Base-by-base conservation (phyloP, 768 basidiomycete species). In the Mycena amicta region DNA sequence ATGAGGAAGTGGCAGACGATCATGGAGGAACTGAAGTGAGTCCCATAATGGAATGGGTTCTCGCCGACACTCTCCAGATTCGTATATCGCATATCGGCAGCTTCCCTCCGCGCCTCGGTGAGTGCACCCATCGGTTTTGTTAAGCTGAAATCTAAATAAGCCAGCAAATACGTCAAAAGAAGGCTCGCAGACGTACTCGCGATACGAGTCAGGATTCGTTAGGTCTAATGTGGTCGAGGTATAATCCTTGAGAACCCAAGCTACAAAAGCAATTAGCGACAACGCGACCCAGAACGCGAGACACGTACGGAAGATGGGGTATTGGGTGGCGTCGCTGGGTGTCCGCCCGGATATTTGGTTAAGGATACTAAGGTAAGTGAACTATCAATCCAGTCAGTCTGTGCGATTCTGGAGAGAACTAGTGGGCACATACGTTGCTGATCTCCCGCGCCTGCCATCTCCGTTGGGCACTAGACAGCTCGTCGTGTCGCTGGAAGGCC, bases 1-100 rank as follows among this genome's bases (percentile, higher is more conserved):
- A 98, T 95, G 65, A 96, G 74, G 75, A 91, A 97, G 64, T 96
- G 94, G 75, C 93, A 95, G 45, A 95, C 92, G 57, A 94, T 96
- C 95, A 97, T 97, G 2, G 93, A 95, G 11, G 93, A 95, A 68
- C 91, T 93, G 68, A 95, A 98, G 69, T 98, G 95, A 0, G 95
- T 97, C 41, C 95, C 91, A 60, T 93, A 94, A 67, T 93, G 91
- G 72, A 96, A 96, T 0, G 95, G 95, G 31, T 84, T 82, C 73
- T 98, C 95, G 6, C 74, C 89, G 2, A 96, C 89, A 60, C 92
- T 86, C 65, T 86, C 72, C 12, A 95, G 78, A 61, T 88, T 91
- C 29, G 74, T 71, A 64, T 95, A 95, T 40, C 93, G 83, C 31
- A 83, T 83, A 49, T 79, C 77, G 1, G 95, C 95, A 5, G 90